These are phyloP conservation scores for Osmanthus fragrans DNA, from an alignment of 257 asterid genomes.

Conservation along the genomic window DNA sequence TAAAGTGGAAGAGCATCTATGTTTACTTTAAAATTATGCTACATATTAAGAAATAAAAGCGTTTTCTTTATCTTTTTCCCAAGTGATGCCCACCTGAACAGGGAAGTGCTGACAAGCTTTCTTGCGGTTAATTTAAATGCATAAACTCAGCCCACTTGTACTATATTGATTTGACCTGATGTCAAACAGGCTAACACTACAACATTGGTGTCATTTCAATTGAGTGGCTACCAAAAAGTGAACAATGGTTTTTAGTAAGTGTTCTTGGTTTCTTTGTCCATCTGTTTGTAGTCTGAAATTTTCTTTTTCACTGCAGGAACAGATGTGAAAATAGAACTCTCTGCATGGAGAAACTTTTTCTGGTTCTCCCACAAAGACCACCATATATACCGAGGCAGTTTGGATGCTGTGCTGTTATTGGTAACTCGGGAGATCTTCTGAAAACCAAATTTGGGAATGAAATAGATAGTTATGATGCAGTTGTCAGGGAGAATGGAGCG, in stretches of 20 bases:
- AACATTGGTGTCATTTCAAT: neutral
- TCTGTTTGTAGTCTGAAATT: neutral
- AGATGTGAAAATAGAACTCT: conserved; percentile 72
- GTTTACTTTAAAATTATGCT: neutral
- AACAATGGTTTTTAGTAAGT: too few relatives aligned
- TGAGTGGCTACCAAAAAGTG: neutral
- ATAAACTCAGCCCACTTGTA: neutral
- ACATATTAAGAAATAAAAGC: neutral
- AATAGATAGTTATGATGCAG: conserved; percentile 80
- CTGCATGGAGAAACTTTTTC: conserved; percentile 88
- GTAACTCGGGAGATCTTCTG: conserved; percentile 95
- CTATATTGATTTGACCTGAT: neutral
- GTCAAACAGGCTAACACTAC: neutral
- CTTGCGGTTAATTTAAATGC: neutral
- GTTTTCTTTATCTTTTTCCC: neutral
- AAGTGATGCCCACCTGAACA: neutral
- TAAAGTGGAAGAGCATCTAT: neutral
- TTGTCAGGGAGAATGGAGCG: conserved; percentile 94
- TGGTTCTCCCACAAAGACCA: conserved; percentile 85
- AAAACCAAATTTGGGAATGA: conserved; percentile 88
- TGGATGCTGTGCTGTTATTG: conserved; percentile 92
- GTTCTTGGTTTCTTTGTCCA: too few relatives aligned
- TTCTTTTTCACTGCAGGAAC: conserved; percentile 54
- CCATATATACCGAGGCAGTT: conserved; percentile 79
- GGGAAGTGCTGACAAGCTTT: neutral